Evolutionary conservation across 768 basidiomycete species (phyloP).

Genomic region (Neoboletus magnificus): DNA sequence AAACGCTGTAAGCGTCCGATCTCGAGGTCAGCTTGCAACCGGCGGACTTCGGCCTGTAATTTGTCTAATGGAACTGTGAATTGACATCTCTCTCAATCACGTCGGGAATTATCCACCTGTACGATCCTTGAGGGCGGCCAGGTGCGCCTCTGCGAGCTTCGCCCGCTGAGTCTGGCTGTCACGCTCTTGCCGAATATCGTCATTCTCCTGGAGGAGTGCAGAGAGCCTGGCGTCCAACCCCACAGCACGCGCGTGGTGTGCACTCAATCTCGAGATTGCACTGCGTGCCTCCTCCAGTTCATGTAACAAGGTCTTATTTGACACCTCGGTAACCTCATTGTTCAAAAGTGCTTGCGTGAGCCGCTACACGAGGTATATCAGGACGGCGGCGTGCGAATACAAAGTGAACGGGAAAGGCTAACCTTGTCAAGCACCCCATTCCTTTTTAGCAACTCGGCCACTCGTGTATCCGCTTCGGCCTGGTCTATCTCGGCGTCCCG

Average conservation of each 20-base stretch:
- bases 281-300: slow-evolving; percentile 74
- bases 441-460: slow-evolving; percentile 47
- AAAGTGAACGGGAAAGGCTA: neutral
- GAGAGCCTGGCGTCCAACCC: slow-evolving; percentile 69
- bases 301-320: slow-evolving; percentile 67
- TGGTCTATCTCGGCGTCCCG: slow-evolving; percentile 12
- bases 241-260: slow-evolving; percentile 65
- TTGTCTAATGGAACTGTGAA: slow-evolving; percentile 47
- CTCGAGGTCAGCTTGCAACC: slow-evolving; percentile 62
- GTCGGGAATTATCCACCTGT: slow-evolving; percentile 42
- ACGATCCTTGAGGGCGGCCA: slow-evolving; percentile 62
- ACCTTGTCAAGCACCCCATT: slow-evolving; percentile 55
- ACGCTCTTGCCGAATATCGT: slow-evolving; percentile 82
- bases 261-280: slow-evolving; percentile 62
- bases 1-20: slow-evolving; percentile 55
- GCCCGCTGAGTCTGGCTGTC: slow-evolving; percentile 68
- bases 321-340: slow-evolving; percentile 76
- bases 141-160: slow-evolving; percentile 62
- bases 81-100: neutral
- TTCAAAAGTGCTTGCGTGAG: slow-evolving; percentile 77
- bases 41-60: slow-evolving; percentile 62
- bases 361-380: slow-evolving; percentile 43
- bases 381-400: neutral
- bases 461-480: slow-evolving; percentile 31
- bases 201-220: slow-evolving; percentile 66